Percentiles rank a stretch among this genome's conserved stretches.
Conservation (phyloP, 2,329 filamentous ascomycete genomes). For the Fusarium sp. region DNA sequence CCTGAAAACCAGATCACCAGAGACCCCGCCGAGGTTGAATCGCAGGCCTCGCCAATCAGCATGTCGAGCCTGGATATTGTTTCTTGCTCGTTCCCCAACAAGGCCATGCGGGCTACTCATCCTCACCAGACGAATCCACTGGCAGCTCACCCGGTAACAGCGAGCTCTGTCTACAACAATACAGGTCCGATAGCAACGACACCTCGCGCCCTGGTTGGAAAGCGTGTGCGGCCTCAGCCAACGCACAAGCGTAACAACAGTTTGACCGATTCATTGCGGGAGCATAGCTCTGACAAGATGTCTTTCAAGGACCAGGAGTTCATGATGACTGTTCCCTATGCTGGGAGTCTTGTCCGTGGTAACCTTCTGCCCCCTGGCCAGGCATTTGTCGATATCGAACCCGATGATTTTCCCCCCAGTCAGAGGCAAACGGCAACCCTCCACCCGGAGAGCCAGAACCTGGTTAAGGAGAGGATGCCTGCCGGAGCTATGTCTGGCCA, state of each 20-base stretch:
- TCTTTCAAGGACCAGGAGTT: constrained; percentile 66
- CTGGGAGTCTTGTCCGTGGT: constrained; percentile 87
- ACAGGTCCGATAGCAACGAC: constrained; percentile 66
- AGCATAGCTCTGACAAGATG: constrained; percentile 66
- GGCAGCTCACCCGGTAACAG: constrained; percentile 66
- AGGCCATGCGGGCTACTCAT: constrained; percentile 55
- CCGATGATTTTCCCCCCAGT: constrained; percentile 59
- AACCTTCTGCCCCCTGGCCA: constrained; percentile 85
- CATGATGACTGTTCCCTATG: constrained; percentile 73
- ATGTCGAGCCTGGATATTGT: constrained; percentile 69
- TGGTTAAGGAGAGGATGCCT: constrained; percentile 59
- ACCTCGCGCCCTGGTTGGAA: constrained; percentile 67
- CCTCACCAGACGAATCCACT: constrained; percentile 55
- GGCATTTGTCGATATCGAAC: constrained; percentile 77
- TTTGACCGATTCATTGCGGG: constrained; percentile 84
- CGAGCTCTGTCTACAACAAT: constrained; percentile 59
- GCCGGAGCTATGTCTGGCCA: constrained; percentile 73
- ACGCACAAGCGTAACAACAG: constrained; percentile 86
- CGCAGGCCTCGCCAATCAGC: constrained; percentile 62
- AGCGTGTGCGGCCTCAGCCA: constrained; percentile 65
- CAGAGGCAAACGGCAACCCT: constrained; percentile 67
- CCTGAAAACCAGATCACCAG: constrained; percentile 52
- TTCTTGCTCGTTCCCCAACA: constrained; percentile 72
- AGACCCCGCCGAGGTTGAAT: constrained; percentile 32
- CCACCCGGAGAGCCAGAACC: constrained; percentile 49